These are phyloP conservation scores for Cercophora sp. DNA, from an alignment of 495 filamentous ascomycete genomes.

Conservation along the genomic window DNA sequence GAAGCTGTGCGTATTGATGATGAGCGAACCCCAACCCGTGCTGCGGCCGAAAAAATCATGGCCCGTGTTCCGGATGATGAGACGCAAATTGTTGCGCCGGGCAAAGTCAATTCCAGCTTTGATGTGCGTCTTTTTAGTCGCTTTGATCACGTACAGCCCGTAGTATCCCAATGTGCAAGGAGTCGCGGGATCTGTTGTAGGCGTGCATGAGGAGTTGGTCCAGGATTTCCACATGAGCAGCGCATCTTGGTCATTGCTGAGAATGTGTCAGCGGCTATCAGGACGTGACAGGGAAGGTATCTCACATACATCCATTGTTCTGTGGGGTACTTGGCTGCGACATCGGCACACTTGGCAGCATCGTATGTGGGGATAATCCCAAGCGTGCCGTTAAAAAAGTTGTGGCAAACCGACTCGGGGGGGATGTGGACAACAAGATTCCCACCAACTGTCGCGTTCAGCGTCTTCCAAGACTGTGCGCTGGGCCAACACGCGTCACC, in stretches of 20 bases:
- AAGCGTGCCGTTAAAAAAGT: constrained; percentile 17
- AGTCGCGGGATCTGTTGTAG: constrained; percentile 40
- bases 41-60: constrained; percentile 50
- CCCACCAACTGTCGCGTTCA: constrained; percentile 29
- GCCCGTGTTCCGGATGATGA: constrained; percentile 57
- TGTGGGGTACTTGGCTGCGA: constrained; percentile 20
- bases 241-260: neutral
- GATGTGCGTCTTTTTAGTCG: constrained; percentile 34
- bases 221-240: constrained; percentile 30
- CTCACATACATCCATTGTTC: constrained; percentile 25
- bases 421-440: constrained; percentile 23
- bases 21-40: constrained; percentile 48
- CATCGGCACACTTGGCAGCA: constrained; percentile 22
- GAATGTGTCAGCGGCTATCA: neutral
- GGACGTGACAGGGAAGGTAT: neutral
- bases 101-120: constrained; percentile 42
- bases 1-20: constrained; percentile 57
- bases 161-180: constrained; percentile 57
- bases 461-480: constrained; percentile 18
- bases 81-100: constrained; percentile 45
- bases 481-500: constrained; percentile 33
- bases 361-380: constrained; percentile 28
- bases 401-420: constrained; percentile 25
- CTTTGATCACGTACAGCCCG: constrained; percentile 40
- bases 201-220: constrained; percentile 39